Evolutionary conservation across 371 early-diverging fungal species (phyloP).

Genomic region (Rhizopus sp.): DNA sequence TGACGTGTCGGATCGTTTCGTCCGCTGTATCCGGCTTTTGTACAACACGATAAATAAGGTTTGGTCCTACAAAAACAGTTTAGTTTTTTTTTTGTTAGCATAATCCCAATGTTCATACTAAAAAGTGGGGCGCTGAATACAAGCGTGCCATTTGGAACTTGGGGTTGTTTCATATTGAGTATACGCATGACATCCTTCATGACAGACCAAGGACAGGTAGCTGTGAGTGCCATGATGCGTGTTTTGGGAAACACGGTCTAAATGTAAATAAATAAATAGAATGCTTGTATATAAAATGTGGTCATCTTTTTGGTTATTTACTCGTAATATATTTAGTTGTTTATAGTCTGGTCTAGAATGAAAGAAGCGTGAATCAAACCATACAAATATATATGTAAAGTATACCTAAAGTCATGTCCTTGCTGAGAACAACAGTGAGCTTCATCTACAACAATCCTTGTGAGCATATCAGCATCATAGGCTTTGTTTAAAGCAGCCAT

Average conservation of each 20-base stretch:
- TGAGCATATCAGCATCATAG: conserved; percentile 55
- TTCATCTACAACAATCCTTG: conserved; percentile 88
- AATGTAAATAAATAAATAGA: not conserved
- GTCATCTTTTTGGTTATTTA: conserved; percentile 11
- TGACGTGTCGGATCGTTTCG: conserved; percentile 65
- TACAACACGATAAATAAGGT: conserved; percentile 73
- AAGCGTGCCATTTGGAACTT: conserved; percentile 41
- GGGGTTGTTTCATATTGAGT: conserved; percentile 52
- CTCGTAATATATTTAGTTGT: conserved; percentile 40
- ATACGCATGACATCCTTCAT: conserved; percentile 67
- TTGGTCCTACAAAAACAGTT: conserved; percentile 46
- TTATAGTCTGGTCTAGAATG: conserved; percentile 43
- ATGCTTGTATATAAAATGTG: not conserved
- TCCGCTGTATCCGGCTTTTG: conserved; percentile 53
- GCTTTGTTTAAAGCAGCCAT: conserved; percentile 67
- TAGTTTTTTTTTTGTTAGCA: not conserved
- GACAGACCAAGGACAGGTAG: conserved; percentile 80
- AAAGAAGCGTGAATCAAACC: not conserved
- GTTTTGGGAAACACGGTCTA: conserved; percentile 64
- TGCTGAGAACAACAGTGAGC: conserved; percentile 82
- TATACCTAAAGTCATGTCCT: conserved; percentile 85
- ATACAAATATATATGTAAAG: not conserved
- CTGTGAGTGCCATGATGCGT: conserved; percentile 89
- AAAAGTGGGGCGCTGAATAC: conserved; percentile 59
- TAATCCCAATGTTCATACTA: conserved; percentile 24